phyloP scores from a whole-genome alignment of 495 filamentous ascomycete genomes.

The Peziza echinospora region DNA sequence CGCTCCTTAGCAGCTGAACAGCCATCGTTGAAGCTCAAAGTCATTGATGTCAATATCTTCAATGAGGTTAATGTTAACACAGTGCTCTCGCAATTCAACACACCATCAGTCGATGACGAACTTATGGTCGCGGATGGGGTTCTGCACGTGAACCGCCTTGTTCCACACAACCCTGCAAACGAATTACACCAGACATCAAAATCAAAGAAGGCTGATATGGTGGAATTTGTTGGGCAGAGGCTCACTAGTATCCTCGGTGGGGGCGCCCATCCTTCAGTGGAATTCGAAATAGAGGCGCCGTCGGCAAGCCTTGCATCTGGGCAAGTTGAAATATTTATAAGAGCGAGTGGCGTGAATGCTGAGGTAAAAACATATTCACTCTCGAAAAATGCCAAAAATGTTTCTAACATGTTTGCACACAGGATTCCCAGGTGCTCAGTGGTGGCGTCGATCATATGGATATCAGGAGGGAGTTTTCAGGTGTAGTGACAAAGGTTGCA shows the following conservation, averaged over 20 bases:
- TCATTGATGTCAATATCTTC: not conserved
- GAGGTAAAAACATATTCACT: not conserved
- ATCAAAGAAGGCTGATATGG: too few species aligned
- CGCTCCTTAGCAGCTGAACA: not conserved
- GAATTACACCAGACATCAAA: too few species aligned
- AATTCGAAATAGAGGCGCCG: too few species aligned
- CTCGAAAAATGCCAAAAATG: too few species aligned
- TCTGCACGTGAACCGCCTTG: not conserved
- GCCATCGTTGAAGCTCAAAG: not conserved
- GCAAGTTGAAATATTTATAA: too few species aligned
- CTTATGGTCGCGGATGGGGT: not conserved
- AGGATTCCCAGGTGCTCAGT: not conserved
- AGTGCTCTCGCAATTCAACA: not conserved
- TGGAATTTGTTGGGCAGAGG: not conserved
- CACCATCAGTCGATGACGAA: not conserved
- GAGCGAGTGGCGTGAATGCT: not conserved
- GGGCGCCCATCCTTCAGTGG: too few species aligned
- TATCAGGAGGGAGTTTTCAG: slow-evolving; percentile 31
- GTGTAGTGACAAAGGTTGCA: slow-evolving; percentile 30
- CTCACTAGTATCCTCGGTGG: not conserved
- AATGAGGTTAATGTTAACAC: not conserved
- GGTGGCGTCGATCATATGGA: not conserved
- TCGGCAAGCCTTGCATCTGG: too few species aligned
- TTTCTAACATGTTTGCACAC: too few species aligned
- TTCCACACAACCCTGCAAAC: not conserved